These are phyloP conservation scores for Auxenochlorella pyrenoidosa DNA, from an alignment of 139 green algal species.

Conservation along the genomic window DNA sequence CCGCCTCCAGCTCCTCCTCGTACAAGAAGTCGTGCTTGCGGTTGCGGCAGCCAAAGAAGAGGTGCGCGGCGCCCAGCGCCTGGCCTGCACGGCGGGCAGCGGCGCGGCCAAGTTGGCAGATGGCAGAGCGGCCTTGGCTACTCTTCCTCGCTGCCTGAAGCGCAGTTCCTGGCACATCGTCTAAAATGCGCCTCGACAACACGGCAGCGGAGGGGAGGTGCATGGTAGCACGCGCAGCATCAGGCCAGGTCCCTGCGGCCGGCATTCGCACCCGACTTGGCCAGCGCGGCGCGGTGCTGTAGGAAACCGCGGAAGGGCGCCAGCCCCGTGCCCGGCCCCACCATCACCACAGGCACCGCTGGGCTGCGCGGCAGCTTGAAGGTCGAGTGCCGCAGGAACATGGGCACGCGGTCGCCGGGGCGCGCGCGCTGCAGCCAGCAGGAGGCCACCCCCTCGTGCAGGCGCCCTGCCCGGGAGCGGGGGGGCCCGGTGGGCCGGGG, in stretches of 20 bases:
- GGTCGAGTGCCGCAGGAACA: constrained; percentile 86
- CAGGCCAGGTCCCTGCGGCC: no score
- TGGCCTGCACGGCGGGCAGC: background rate
- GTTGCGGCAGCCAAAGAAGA: constrained; percentile 94
- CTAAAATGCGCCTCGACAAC: no score
- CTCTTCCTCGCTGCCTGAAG: no score
- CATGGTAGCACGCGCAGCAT: no score
- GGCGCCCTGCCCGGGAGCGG: background rate
- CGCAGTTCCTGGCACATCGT: no score
- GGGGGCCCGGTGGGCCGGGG: background rate
- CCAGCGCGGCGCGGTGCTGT: constrained; percentile 75
- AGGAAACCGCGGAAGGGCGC: constrained; percentile 98
- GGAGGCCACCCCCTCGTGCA: constrained; percentile 73
- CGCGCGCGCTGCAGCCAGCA: constrained; percentile 58
- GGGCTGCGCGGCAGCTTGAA: constrained; percentile 89
- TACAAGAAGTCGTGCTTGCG: constrained; percentile 89
- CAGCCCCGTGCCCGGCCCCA: constrained; percentile 96
- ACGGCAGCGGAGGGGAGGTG: no score
- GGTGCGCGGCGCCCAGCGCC: constrained; percentile 72
- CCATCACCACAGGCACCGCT: constrained; percentile 89
- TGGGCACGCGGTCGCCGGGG: constrained; percentile 54
- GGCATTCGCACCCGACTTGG: background rate
- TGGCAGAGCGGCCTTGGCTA: no score
- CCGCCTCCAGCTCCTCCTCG: constrained; percentile 77
- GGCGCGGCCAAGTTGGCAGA: no score